Conservation (phyloP, 1,139 yeast species). For the Diutina mesorugosa region DNA sequence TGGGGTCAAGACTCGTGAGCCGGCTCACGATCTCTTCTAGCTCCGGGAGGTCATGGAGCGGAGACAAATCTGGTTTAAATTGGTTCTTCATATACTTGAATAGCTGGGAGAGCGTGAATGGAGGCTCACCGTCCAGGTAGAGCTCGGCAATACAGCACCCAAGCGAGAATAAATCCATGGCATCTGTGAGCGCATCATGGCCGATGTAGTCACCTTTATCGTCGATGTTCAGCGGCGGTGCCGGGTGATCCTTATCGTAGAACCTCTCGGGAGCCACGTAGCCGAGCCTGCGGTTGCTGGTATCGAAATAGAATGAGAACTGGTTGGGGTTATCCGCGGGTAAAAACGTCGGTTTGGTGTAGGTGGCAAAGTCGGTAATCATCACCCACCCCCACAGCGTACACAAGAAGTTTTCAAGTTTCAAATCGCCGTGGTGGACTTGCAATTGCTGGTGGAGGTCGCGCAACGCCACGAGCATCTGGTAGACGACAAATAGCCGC, state of each 20-base stretch:
- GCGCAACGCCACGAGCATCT: conserved; percentile 47
- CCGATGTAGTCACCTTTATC: conserved; percentile 9
- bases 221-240: conserved; percentile 11
- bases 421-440: conserved; percentile 81
- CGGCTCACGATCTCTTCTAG: conserved; percentile 42
- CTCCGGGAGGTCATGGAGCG: conserved; percentile 31
- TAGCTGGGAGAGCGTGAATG: conserved; percentile 76
- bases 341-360: conserved; percentile 64
- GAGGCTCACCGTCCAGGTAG: conserved; percentile 74
- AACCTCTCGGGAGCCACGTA: conserved; percentile 94
- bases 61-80: conserved; percentile 46
- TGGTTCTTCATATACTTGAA: conserved; percentile 70
- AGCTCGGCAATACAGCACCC: conserved; percentile 93
- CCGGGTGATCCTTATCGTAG: conserved; percentile 16
- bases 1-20: conserved; percentile 56
- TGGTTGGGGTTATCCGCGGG: conserved; percentile 96
- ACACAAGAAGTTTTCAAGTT: conserved; percentile 76
- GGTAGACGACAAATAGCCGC: conserved; percentile 75
- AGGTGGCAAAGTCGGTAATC: conserved; percentile 70
- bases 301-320: conserved; percentile 84
- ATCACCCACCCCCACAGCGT: conserved; percentile 86
- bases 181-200: conserved; percentile 28
- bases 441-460: conserved; percentile 47
- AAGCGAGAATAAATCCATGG: conserved; percentile 80
- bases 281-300: conserved; percentile 76